Evolutionary conservation across 306 rosid species (phyloP).

Genomic region (Vigna reflexopilosa): DNA sequence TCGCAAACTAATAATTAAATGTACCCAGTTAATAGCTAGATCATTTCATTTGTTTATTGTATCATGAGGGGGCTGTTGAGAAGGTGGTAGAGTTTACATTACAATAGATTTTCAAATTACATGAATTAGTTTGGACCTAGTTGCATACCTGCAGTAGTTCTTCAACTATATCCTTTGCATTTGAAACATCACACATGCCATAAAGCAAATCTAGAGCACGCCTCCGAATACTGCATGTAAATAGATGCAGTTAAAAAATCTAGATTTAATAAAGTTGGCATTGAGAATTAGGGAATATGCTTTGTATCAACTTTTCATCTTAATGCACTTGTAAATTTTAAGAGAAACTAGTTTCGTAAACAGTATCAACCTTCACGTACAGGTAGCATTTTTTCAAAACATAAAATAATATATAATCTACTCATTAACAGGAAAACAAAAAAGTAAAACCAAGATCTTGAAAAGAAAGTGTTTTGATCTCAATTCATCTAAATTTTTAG

Average conservation of each 20-base stretch:
- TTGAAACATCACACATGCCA: conserved; percentile 99
- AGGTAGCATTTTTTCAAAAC: not conserved
- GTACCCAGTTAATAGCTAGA: conserved; percentile 40
- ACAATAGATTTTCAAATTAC: conserved; percentile 33
- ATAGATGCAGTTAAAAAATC: conserved; percentile 46
- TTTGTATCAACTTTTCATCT: not conserved
- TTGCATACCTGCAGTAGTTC: conserved; percentile 87
- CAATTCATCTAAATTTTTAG: not conserved
- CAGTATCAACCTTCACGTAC: not conserved
- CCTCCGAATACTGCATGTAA: conserved; percentile 83
- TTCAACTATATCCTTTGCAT: conserved; percentile 98
- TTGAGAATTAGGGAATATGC: not conserved
- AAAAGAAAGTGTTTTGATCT: not conserved
- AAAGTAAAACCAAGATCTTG: not conserved
- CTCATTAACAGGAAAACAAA: not conserved
- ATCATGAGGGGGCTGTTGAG: not conserved
- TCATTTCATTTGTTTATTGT: conserved; percentile 6
- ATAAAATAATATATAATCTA: not conserved
- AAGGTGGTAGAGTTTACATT: not conserved
- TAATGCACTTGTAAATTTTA: not conserved
- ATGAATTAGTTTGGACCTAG: conserved; percentile 32
- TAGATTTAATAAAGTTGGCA: conserved; percentile 15
- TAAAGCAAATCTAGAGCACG: conserved; percentile 99
- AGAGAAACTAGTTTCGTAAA: not conserved
- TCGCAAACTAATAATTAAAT: conserved; percentile 42